Conservation (phyloP, 129 eudicot genomes). For the Lactuca sativa region DNA sequence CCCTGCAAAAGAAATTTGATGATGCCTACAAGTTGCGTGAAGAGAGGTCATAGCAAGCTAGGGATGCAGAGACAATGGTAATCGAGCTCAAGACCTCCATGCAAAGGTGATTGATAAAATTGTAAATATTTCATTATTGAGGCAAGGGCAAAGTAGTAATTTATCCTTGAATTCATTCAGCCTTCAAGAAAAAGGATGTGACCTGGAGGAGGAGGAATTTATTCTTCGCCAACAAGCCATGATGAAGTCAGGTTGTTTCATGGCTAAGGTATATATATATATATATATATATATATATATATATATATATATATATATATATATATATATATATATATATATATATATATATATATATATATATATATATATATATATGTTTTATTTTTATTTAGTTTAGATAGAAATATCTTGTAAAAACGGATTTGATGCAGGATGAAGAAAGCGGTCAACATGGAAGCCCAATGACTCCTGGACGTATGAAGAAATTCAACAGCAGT, state of each 20-base stretch:
- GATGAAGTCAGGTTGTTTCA: slow-evolving; percentile 30
- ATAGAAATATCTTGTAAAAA: neutral
- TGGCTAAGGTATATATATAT: slow-evolving; percentile 21
- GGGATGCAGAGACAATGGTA: slow-evolving; percentile 69
- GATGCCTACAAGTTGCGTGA: slow-evolving; percentile 63
- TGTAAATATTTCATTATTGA: neutral
- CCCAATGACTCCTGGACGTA: slow-evolving; percentile 27
- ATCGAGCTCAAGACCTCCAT: slow-evolving; percentile 65
- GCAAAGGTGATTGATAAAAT: slow-evolving; percentile 47
- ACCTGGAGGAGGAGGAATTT: slow-evolving; percentile 56
- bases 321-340: no score
- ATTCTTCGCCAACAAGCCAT: slow-evolving; percentile 61
- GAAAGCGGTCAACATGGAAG: slow-evolving; percentile 58
- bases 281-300: no score
- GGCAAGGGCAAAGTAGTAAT: slow-evolving; percentile 19
- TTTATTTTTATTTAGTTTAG: neutral
- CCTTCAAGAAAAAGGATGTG: slow-evolving; percentile 63
- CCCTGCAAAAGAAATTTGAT: slow-evolving; percentile 60
- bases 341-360: no score
- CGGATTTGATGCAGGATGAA: slow-evolving; percentile 42
- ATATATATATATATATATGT: neutral
- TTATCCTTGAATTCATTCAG: slow-evolving; percentile 37
- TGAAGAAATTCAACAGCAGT: slow-evolving; percentile 45
- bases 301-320: no score
- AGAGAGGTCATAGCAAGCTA: slow-evolving; percentile 61